Base-by-base conservation (phyloP, 208 protist species). In the Pavlovales sp. region DNA sequence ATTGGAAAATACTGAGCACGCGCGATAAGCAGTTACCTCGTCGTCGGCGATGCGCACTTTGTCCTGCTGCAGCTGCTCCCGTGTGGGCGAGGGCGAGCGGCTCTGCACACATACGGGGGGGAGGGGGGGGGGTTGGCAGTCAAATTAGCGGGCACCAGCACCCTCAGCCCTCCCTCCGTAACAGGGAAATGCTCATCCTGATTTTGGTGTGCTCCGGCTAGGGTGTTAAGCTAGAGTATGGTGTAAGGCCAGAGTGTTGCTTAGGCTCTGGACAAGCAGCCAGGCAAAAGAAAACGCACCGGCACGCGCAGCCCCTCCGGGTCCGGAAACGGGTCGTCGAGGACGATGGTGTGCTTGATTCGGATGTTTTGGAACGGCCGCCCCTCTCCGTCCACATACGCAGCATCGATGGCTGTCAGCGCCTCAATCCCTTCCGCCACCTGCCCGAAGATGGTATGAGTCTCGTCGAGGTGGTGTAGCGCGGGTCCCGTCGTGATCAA, bases 271-370 rank as follows among this genome's bases (percentile, higher is more conserved):
- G n/a, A n/a, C n/a, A n/a, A n/a, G n/a, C n/a, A n/a, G n/a, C n/a
- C n/a, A n/a, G n/a, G n/a, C n/a, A n/a, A n/a, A n/a, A n/a, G n/a
- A n/a, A n/a, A n/a, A n/a, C n/a, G 78, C 67, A 39, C 75, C 11
- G 90, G 89, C 41, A 91, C 86, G 7, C 42, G 57, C 0, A 95
- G 77, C 40, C 91, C 91, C 34, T 57, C 39, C 34, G 92, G 92
- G 88, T 97, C 96, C 18, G 86, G 80, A 81, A 96, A 97, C 11
- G 96, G 96, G 82, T 97, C 96, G 88, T 96, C 94, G 34, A 97
- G 92, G 34, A 97, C 91, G 41, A 94, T 90, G 26, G 96, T 97
- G 89, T 97, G 95, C 32, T 90, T 37, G 82, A 97, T 95, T 42
- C 91, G 89, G 71, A 95, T 94, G 89, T 95, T 95, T 42, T 94